Evolutionary conservation across 768 basidiomycete species (phyloP), one percentile per base, ranked within the genome.

Genomic region (Flagelloscypha sp.): DNA sequence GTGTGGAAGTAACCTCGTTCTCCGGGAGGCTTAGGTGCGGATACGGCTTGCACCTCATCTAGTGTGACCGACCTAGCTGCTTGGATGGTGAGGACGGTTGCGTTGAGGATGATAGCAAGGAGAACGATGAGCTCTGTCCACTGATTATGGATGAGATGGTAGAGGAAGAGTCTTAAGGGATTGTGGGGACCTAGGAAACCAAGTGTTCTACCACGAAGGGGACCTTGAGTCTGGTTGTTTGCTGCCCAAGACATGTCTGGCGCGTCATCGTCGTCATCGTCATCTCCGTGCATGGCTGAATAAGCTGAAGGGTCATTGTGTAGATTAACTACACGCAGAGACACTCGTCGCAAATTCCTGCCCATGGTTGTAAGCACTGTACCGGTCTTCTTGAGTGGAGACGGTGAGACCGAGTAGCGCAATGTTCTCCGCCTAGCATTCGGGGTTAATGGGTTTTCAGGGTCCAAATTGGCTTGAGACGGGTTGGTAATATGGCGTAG

Each of bases 61-160:
- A 82, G 59, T 13, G 74, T 72, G 21, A 79, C 54, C 3, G 79
- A 61, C 35, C 62, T 69, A 23, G 83, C 72, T 6, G 87, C 74
- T 59, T 97, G 92, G 16, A 84, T 69, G 4, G 85, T 80, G 33
- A 97, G 65, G 15, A 93, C 66, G 38, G 87, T 65, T 13, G 87
- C 85, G 50, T 95, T 84, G 43, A 82, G 42, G 37, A 97, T 68
- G 51, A 98, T 95, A 35, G 92, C 67, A 16, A 84, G 47, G 28
- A 98, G 72, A 41, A 97, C 85, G 16, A 65, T 40, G 18, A 87
- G 87, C 60, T 98, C 94, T 12, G 92, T 93, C 72, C 76, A 84
- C 40, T 87, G 89, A 47, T 13, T 7, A 39, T 16, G 7, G 15
- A 98, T 63, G 33, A 85, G 59, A n/a, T 63, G 62, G 51, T 79